Evolutionary conservation across 2,329 filamentous ascomycete species (phyloP).

Genomic region (Malbranchea zuffiana): DNA sequence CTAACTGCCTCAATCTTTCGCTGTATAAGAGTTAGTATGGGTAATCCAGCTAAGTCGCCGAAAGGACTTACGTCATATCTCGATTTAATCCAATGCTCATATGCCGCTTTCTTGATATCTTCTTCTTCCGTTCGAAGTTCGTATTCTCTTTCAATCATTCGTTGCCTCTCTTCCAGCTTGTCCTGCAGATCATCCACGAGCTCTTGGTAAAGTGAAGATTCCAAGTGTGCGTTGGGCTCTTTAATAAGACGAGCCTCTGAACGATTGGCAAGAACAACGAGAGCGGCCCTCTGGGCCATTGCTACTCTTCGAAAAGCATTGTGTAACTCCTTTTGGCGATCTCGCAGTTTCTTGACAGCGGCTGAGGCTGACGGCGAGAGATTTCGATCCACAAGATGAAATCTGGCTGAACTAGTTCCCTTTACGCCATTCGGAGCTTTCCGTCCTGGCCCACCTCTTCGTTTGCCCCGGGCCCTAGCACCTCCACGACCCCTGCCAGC

Average conservation of each 20-base stretch:
- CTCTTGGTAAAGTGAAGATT: constrained; percentile 30
- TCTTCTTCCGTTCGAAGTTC: constrained; percentile 24
- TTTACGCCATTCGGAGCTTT: constrained; percentile 19
- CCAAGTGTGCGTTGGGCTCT: constrained; percentile 33
- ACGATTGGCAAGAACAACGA: constrained; percentile 31
- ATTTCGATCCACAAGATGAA: constrained; percentile 22
- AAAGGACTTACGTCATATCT: constrained; percentile 22
- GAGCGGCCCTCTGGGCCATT: constrained; percentile 30
- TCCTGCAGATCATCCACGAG: constrained; percentile 25
- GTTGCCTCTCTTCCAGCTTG: constrained; percentile 21
- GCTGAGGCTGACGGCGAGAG: constrained; percentile 27
- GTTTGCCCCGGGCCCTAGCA: constrained; percentile 19
- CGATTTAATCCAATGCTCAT: constrained; percentile 25
- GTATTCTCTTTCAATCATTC: constrained; percentile 24
- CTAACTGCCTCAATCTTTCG: constrained; percentile 21
- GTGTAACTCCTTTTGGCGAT: constrained; percentile 34
- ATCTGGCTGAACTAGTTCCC: constrained; percentile 20
- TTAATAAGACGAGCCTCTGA: constrained; percentile 30
- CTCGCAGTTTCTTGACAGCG: constrained; percentile 29
- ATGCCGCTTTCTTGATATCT: constrained; percentile 22
- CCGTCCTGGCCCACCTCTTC: constrained; percentile 27
- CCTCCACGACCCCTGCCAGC: constrained; percentile 22
- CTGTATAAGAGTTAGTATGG: constrained; percentile 13
- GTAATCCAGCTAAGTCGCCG: constrained; percentile 1
- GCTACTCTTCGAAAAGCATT: constrained; percentile 33